These are phyloP conservation scores for Aphanomyces invadans DNA, from an alignment of 352 stramenopile genomes.

Conservation along the genomic window DNA sequence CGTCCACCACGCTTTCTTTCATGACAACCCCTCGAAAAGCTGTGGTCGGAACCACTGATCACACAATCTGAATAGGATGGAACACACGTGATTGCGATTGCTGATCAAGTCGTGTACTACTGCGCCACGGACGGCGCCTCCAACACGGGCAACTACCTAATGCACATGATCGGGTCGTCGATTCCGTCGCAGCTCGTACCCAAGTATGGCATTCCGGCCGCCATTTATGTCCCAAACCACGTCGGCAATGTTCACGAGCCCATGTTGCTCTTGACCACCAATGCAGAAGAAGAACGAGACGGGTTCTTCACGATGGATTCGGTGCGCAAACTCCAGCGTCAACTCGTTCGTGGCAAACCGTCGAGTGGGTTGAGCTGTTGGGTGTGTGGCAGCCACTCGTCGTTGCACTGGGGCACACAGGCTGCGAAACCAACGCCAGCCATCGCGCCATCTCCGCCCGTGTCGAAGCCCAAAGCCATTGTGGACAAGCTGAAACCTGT, in stretches of 20 bases:
- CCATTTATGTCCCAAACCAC: slow-evolving; percentile 22
- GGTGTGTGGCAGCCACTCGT: slow-evolving; percentile 70
- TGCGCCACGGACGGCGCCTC: neutral
- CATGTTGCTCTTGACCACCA: slow-evolving; percentile 68
- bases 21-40: no score
- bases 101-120: slow-evolving; percentile 17
- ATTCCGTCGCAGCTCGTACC: slow-evolving; percentile 7
- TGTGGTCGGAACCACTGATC: neutral
- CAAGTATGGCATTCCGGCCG: slow-evolving; percentile 15
- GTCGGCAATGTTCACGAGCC: slow-evolving; percentile 29
- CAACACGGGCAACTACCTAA: neutral
- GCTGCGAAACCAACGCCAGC: neutral
- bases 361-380: slow-evolving; percentile 42
- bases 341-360: slow-evolving; percentile 63
- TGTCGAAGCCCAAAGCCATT: no score
- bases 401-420: slow-evolving; percentile 44
- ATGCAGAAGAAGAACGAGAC: slow-evolving; percentile 44
- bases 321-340: slow-evolving; percentile 49
- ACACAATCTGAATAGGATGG: slow-evolving; percentile 6
- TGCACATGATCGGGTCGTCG: slow-evolving; percentile 16
- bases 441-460: no score
- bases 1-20: no score
- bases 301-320: slow-evolving; percentile 69
- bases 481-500: no score
- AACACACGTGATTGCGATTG: slow-evolving; percentile 16